Conservation (phyloP, 208 protist species). For the Herpetomonas samuelpessoai region DNA sequence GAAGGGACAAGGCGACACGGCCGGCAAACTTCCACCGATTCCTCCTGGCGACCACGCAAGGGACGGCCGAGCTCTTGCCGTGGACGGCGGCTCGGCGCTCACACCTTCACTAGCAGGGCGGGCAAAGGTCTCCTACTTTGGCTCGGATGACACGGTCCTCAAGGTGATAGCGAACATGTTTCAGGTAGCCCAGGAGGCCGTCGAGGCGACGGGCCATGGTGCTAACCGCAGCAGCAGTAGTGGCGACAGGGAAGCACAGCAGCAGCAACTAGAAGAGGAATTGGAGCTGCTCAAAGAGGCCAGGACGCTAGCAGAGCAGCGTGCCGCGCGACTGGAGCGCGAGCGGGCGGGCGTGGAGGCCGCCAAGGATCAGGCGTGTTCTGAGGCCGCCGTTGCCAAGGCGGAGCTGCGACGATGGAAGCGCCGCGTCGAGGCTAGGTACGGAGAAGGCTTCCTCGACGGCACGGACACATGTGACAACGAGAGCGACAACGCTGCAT, state of each 20-base stretch:
- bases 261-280: constrained; percentile 30
- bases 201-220: constrained; percentile 9
- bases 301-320: constrained; percentile 39
- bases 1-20: background rate
- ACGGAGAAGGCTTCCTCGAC: too few relatives aligned
- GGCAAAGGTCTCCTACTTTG: constrained; percentile 50
- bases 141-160: constrained; percentile 33
- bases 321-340: constrained; percentile 16
- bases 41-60: background rate
- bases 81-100: constrained; percentile 4
- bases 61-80: background rate
- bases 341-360: constrained; percentile 31
- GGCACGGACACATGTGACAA: too few relatives aligned
- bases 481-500: too few relatives aligned
- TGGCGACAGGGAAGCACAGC: constrained; percentile 1
- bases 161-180: constrained; percentile 82
- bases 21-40: background rate
- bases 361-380: constrained; percentile 63
- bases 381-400: constrained; percentile 67
- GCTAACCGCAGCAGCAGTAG: background rate
- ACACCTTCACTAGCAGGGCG: background rate
- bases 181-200: constrained; percentile 37
- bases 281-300: constrained; percentile 42
- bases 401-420: constrained; percentile 74
- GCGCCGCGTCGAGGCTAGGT: constrained; percentile 21